Base-by-base conservation (phyloP, 495 filamentous ascomycete genomes). In the Thermothielavioides terrestris region DNA sequence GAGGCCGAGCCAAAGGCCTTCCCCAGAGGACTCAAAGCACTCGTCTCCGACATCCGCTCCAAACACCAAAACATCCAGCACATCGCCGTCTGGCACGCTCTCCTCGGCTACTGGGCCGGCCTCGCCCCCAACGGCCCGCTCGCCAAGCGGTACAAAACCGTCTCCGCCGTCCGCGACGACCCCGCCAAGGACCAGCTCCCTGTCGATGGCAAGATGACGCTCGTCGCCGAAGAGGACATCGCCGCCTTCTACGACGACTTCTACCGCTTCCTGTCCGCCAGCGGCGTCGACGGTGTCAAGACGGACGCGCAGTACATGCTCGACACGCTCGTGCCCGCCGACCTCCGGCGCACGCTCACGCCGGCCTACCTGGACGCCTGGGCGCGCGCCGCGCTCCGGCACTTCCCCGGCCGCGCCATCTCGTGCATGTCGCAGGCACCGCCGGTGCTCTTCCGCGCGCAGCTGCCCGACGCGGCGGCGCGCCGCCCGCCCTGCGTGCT, bases 91-190 rank as follows among this genome's bases (percentile, higher is more conserved):
- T 98, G 92, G 92, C 92, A 98, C 70, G 86, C 92, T 3, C 71
- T 96, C n/a, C 64, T 94, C 14, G 90, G 92, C 8, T 97, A 97
- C 64, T 98, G 92, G 92, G 92, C 87, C 48, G 92, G 88, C 3
- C 80, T 97, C 10, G 77, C 85, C 1, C 80, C 83, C 0, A 61
- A 75, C 14, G 83, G 90, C 1, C 76, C 79, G 34, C 77, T 98
- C 26, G 84, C 85, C 2, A 71, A 81, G 42, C 77, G 74, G 1
- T 97, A 95, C 69, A 85, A 87, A 60, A 94, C 85, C 5, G 72
- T 84, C 35, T 63, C 80, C 55, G 78, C 95, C 6, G 53, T 60
- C 14, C 59, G 72, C 50, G 56, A 76, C 55, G 70, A 76, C 62
- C 52, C 63, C 25, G 66, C 77, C 59, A 65, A 79, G 42, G 68